phyloP scores from a whole-genome alignment of 2,329 filamentous ascomycete genomes.

The Aspergillus luchuensis region DNA sequence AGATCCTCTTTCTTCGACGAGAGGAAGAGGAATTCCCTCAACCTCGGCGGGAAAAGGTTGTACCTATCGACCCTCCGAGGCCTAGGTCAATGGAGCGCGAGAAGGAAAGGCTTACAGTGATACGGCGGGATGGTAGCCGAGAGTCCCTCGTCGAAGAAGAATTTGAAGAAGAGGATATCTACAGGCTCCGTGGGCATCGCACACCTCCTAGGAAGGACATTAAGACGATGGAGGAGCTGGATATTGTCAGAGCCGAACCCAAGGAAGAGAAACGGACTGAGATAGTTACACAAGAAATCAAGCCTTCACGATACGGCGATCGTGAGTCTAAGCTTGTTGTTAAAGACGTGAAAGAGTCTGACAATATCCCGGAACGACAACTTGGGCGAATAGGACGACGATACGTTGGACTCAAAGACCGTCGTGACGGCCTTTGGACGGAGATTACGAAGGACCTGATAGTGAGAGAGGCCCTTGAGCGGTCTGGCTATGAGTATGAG shows the following conservation, averaged over 20 bases:
- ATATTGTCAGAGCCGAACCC: constrained; percentile 79
- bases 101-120: constrained; percentile 26
- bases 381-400: constrained; percentile 48
- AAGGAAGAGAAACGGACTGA: constrained; percentile 77
- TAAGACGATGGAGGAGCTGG: constrained; percentile 69
- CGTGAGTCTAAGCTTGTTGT: constrained; percentile 72
- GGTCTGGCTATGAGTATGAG: constrained; percentile 82
- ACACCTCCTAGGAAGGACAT: constrained; percentile 65
- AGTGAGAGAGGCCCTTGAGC: constrained; percentile 79
- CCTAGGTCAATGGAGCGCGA: constrained; percentile 32
- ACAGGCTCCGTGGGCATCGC: constrained; percentile 68
- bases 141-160: constrained; percentile 44
- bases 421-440: constrained; percentile 77
- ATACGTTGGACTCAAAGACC: constrained; percentile 40
- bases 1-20: constrained; percentile 59
- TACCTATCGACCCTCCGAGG: constrained; percentile 29
- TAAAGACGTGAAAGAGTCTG: constrained; percentile 61
- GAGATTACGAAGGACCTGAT: constrained; percentile 95
- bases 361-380: constrained; percentile 55
- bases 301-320: constrained; percentile 76
- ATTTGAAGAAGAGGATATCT: constrained; percentile 59
- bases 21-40: constrained; percentile 40
- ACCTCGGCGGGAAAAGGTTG: constrained; percentile 28
- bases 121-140: constrained; percentile 13
- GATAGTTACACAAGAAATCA: constrained; percentile 73